Conservation (phyloP, 768 basidiomycete genomes). For the Cytidiella melzeri region DNA sequence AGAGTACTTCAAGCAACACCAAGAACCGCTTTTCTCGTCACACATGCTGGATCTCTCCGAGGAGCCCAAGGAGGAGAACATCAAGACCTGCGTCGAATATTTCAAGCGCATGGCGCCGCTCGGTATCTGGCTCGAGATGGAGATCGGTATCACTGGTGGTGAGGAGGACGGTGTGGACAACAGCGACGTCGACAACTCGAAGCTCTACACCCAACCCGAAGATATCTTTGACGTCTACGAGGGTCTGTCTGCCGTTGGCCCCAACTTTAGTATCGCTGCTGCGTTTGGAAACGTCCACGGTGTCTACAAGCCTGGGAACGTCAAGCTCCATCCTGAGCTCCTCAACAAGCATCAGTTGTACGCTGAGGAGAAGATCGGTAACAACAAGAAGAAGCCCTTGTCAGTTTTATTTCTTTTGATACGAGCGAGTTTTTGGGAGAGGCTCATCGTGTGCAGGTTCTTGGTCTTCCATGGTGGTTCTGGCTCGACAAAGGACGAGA, state of each 20-base stretch:
- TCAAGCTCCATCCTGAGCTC: slow-evolving; percentile 86
- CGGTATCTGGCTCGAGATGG: slow-evolving; percentile 99
- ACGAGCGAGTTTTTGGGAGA: no score
- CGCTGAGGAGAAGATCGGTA: slow-evolving; percentile 56
- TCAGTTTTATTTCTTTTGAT: slow-evolving; percentile 33
- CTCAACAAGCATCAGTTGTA: slow-evolving; percentile 86
- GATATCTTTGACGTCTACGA: slow-evolving; percentile 90
- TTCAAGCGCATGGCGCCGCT: slow-evolving; percentile 92
- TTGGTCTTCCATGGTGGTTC: slow-evolving; percentile 99
- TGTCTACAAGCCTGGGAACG: slow-evolving; percentile 99
- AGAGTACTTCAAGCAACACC: slow-evolving; percentile 84
- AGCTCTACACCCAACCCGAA: slow-evolving; percentile 95
- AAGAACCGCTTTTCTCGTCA: slow-evolving; percentile 86
- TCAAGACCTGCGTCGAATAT: slow-evolving; percentile 88
- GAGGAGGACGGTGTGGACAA: slow-evolving; percentile 99
- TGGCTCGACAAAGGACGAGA: slow-evolving; percentile 94
- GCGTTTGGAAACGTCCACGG: slow-evolving; percentile 99
- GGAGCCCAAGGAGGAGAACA: slow-evolving; percentile 89
- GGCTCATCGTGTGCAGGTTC: slow-evolving; percentile 46
- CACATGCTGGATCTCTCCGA: slow-evolving; percentile 99
- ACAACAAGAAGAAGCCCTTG: slow-evolving; percentile 71
- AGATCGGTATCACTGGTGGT: slow-evolving; percentile 99
- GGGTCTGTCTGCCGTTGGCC: slow-evolving; percentile 76
- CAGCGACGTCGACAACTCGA: slow-evolving; percentile 87
- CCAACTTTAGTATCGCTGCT: slow-evolving; percentile 96